phyloP scores from a whole-genome alignment of 768 basidiomycete species.

The Auricularia cornea region DNA sequence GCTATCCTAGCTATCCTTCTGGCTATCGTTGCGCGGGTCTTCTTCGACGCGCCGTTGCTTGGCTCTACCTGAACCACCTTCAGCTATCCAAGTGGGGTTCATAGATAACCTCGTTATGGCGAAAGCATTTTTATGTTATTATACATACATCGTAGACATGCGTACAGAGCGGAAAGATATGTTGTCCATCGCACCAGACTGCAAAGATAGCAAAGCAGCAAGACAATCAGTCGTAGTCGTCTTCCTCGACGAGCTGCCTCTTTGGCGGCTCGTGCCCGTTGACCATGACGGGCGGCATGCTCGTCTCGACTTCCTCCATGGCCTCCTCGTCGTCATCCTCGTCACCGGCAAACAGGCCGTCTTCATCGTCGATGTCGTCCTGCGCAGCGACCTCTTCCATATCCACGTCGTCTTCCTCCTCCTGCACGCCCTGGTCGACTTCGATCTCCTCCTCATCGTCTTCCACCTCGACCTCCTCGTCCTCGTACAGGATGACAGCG shows the following conservation, averaged over 20 bases:
- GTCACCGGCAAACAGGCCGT: conserved; percentile 68
- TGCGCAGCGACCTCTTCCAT: conserved; percentile 39
- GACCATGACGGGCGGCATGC: neutral
- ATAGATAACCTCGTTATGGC: too few species aligned
- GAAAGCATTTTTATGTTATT: neutral
- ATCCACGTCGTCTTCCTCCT: conserved; percentile 43
- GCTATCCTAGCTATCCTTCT: conserved; percentile 21
- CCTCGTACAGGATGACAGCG: conserved; percentile 64
- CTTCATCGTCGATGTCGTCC: conserved; percentile 57
- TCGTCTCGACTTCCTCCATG: conserved; percentile 64
- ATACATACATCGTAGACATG: neutral
- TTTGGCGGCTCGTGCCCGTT: conserved; percentile 26
- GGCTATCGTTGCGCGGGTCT: conserved; percentile 13
- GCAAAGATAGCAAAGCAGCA: neutral
- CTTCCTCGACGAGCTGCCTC: conserved; percentile 76
- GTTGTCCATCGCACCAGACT: neutral
- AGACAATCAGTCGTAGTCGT: conserved; percentile 62
- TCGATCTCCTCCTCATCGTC: conserved; percentile 48
- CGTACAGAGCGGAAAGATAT: neutral
- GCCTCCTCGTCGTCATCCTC: conserved; percentile 68
- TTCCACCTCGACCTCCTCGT: conserved; percentile 71
- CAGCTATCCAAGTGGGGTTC: too few species aligned
- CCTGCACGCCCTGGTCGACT: conserved; percentile 37
- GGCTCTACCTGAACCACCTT: conserved; percentile 1
- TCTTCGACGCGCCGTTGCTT: conserved; percentile 2